phyloP scores from a whole-genome alignment of 2,329 filamentous ascomycete genomes.

The Colletotrichum sansevieriae region DNA sequence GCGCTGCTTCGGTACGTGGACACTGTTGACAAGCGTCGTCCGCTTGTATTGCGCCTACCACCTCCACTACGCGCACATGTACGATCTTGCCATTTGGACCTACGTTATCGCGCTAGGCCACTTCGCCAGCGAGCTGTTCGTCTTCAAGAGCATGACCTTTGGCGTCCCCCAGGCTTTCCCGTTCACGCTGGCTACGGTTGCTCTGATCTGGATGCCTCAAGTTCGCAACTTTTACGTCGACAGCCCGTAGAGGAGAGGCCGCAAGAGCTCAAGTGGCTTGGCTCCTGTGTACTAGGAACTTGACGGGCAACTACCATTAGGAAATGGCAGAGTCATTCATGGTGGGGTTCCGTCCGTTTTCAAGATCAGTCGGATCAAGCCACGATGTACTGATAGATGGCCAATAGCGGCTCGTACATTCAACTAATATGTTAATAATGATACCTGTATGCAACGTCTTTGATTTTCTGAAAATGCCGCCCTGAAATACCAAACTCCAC shows the following conservation, averaged over 20 bases:
- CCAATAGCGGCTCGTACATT: background rate
- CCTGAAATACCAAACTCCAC: background rate
- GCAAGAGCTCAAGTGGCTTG: background rate
- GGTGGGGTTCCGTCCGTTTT: no score
- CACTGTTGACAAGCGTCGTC: slow-evolving; percentile 80
- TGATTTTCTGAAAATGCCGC: background rate
- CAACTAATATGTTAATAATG: background rate
- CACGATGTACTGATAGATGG: background rate
- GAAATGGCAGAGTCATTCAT: no score
- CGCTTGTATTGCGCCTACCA: slow-evolving; percentile 88
- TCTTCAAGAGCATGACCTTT: slow-evolving; percentile 82
- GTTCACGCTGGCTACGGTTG: slow-evolving; percentile 63
- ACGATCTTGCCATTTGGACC: slow-evolving; percentile 85
- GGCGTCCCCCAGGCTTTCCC: slow-evolving; percentile 69
- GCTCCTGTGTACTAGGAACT: background rate
- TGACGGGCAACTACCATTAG: no score
- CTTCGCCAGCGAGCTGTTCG: slow-evolving; percentile 83
- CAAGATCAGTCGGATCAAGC: background rate
- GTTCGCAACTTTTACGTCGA: slow-evolving; percentile 80
- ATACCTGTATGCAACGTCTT: background rate
- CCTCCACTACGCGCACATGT: slow-evolving; percentile 78
- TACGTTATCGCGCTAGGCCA: slow-evolving; percentile 83
- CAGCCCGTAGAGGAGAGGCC: slow-evolving; percentile 20
- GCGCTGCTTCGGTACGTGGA: slow-evolving; percentile 90
- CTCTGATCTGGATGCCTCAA: slow-evolving; percentile 71